Evolutionary conservation across 2,329 filamentous ascomycete genomes (phyloP).

Genomic region (Xylariales sp.): DNA sequence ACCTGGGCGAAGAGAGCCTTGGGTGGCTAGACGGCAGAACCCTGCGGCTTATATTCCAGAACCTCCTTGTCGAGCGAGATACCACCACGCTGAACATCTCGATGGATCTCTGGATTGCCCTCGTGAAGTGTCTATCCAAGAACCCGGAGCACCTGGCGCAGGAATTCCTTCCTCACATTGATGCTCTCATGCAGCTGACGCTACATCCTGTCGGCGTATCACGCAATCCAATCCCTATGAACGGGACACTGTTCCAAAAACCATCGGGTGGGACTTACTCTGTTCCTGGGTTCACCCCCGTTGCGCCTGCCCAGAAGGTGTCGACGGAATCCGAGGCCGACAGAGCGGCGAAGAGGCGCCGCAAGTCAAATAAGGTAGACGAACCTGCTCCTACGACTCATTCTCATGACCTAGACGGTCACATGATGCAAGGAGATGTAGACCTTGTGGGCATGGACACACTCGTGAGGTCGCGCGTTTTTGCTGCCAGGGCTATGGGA

Average conservation of each 20-base stretch:
- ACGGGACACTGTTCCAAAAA: slow-evolving; percentile 82
- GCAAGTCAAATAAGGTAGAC: slow-evolving; percentile 80
- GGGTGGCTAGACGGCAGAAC: slow-evolving; percentile 92
- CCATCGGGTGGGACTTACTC: slow-evolving; percentile 85
- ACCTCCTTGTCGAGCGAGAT: slow-evolving; percentile 89
- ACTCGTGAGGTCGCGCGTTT: slow-evolving; percentile 84
- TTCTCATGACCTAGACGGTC: slow-evolving; percentile 94
- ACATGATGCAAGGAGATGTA: slow-evolving; percentile 96
- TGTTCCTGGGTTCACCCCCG: slow-evolving; percentile 37
- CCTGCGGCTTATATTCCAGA: slow-evolving; percentile 87
- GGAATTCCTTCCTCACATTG: slow-evolving; percentile 72
- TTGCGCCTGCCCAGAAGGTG: slow-evolving; percentile 42
- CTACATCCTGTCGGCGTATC: slow-evolving; percentile 90
- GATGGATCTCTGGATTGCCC: slow-evolving; percentile 78
- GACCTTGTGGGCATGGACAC: slow-evolving; percentile 89
- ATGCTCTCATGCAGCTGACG: slow-evolving; percentile 77
- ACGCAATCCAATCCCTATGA: slow-evolving; percentile 88
- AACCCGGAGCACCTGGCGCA: slow-evolving; percentile 61
- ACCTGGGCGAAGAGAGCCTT: slow-evolving; percentile 76
- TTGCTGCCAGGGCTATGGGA: slow-evolving; percentile 80
- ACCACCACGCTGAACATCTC: slow-evolving; percentile 77
- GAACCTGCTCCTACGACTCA: slow-evolving; percentile 58
- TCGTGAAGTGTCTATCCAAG: slow-evolving; percentile 65
- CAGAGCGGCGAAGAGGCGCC: slow-evolving; percentile 68
- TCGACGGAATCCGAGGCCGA: slow-evolving; percentile 53